Conservation (phyloP, 2,329 filamentous ascomycete species). For the Chalara sp. region DNA sequence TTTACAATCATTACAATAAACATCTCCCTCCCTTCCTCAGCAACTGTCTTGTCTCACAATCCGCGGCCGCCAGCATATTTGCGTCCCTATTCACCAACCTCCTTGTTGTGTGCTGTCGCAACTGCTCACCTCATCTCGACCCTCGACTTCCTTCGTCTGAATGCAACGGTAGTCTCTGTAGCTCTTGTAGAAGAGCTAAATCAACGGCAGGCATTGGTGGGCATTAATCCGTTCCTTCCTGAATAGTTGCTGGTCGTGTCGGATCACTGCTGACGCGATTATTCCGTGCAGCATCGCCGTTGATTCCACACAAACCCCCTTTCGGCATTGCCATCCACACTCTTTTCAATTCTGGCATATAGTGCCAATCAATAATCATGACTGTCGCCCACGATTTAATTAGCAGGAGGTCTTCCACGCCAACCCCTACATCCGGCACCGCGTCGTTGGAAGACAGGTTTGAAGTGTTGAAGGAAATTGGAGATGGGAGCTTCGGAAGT, state of each 20-base stretch:
- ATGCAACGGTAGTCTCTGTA: conserved; percentile 25
- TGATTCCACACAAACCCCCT: conserved; percentile 4
- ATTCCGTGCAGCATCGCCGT: conserved; percentile 10
- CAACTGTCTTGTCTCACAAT: neutral
- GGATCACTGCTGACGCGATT: conserved; percentile 8
- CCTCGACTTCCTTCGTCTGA: conserved; percentile 17
- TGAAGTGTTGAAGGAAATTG: conserved; percentile 95
- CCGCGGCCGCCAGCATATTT: neutral
- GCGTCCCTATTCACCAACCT: neutral
- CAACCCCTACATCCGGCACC: conserved; percentile 30
- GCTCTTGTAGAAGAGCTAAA: conserved; percentile 26
- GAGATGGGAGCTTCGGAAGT: conserved; percentile 97
- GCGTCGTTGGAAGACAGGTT: conserved; percentile 85
- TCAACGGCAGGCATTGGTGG: conserved; percentile 16
- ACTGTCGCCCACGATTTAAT: conserved; percentile 69
- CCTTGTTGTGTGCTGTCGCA: neutral
- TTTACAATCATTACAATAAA: neutral
- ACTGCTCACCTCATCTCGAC: conserved; percentile 6
- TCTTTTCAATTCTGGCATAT: neutral
- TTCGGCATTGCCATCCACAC: conserved; percentile 1
- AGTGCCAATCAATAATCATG: conserved; percentile 45
- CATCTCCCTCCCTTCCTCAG: conserved; percentile 6
- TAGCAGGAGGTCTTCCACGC: conserved; percentile 56
- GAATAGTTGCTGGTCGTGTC: neutral
- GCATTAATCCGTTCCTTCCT: conserved; percentile 2